phyloP scores from a whole-genome alignment of 164 flowering plant species.

The Taxillus chinensis region DNA sequence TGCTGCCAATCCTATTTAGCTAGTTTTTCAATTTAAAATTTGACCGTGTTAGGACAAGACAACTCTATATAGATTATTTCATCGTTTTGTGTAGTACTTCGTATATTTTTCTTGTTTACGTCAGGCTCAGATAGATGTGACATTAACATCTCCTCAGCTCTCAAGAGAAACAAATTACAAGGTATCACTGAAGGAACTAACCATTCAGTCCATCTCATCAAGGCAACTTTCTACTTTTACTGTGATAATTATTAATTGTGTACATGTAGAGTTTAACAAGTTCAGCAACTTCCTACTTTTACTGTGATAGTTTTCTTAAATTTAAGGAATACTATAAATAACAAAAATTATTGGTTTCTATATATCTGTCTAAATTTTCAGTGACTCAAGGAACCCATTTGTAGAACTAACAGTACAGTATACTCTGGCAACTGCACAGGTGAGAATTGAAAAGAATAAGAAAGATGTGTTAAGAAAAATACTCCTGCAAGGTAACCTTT shows the following conservation, averaged over 20 bases:
- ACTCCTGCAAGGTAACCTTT: constrained; percentile 68
- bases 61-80: not conserved
- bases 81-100: not conserved
- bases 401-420: constrained; percentile 87
- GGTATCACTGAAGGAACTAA: constrained; percentile 52
- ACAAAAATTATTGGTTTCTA: not conserved
- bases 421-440: constrained; percentile 69
- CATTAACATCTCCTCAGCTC: constrained; percentile 90
- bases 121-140: constrained; percentile 88
- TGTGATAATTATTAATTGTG: too few species aligned
- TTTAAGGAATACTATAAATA: too few species aligned
- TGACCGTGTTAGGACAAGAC: too few species aligned
- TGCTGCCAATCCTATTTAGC: too few species aligned
- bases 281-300: too few species aligned
- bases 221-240: constrained; percentile 41
- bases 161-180: constrained; percentile 70
- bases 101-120: constrained; percentile 9
- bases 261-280: too few species aligned
- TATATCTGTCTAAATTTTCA: constrained; percentile 20
- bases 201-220: constrained; percentile 50
- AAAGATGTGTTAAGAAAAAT: constrained; percentile 46
- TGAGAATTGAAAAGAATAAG: constrained; percentile 40
- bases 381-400: constrained; percentile 80
- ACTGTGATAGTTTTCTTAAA: too few species aligned
- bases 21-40: too few species aligned